These are phyloP conservation scores for Nakaseomyces bracarensis DNA, from an alignment of 1,139 yeast genomes.

Conservation along the genomic window DNA sequence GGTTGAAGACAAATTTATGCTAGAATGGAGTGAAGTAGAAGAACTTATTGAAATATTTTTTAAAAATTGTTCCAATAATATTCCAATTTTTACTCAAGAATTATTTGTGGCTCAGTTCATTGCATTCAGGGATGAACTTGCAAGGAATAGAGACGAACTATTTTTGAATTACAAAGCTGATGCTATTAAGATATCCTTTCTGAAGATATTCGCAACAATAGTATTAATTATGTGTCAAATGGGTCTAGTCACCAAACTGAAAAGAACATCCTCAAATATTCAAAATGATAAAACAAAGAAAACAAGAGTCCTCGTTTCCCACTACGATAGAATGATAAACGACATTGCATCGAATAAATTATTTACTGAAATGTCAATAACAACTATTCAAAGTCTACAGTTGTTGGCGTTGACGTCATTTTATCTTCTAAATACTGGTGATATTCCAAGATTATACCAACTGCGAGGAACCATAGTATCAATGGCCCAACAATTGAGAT, in stretches of 20 bases:
- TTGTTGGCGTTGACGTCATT: constrained; percentile 59
- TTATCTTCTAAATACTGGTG: constrained; percentile 68
- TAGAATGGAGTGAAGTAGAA: constrained; percentile 23
- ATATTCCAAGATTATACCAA: constrained; percentile 64
- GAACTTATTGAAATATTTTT: constrained; percentile 42
- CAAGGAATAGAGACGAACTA: not conserved
- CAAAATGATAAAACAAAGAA: constrained; percentile 10
- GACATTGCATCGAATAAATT: constrained; percentile 37
- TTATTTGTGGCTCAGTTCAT: constrained; percentile 1
- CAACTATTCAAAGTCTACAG: constrained; percentile 65
- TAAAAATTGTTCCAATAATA: constrained; percentile 67
- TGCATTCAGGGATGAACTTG: not conserved
- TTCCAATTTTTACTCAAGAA: constrained; percentile 62
- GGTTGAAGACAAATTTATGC: constrained; percentile 1
- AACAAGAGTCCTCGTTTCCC: constrained; percentile 29
- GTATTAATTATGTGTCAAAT: constrained; percentile 51
- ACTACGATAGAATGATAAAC: constrained; percentile 45
- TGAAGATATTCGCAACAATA: constrained; percentile 46
- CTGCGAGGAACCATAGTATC: constrained; percentile 68
- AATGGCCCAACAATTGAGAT: constrained; percentile 78
- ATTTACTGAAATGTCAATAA: constrained; percentile 42
- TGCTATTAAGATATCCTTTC: not conserved
- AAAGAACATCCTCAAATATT: constrained; percentile 14
- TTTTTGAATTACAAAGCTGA: not conserved
- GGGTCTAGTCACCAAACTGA: constrained; percentile 39